Base-by-base conservation (phyloP, 2,329 filamentous ascomycete genomes). In the Chaetomiaceae sp. region DNA sequence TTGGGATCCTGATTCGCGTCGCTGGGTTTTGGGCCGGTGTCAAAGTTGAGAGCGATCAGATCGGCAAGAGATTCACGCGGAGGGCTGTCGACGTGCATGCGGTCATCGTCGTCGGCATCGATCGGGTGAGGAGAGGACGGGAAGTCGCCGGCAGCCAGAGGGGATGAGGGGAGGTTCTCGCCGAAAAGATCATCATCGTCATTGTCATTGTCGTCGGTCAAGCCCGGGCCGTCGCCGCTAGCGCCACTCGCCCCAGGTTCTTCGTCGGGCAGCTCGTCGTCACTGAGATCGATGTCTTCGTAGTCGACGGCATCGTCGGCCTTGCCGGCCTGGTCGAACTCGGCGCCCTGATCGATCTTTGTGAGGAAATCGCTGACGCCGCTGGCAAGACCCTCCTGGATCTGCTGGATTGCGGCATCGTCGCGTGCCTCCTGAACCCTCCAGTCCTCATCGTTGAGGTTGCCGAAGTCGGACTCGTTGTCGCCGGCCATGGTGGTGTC, bases 241-340 rank as follows among this genome's bases (percentile, higher is more conserved):
- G 67, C 64, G 47, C 66, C 69, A 5, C 66, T 69, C 11, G 69
- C 70, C 25, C 69, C 71, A 51, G 84, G 80, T 56, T 89, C 85
- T 59, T 94, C 89, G 6, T 94, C 89, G 11, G 90, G 87, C 7
- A 96, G 78, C 59, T 96, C 91, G 66, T 95, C 91, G 67, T 97
- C 92, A 58, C 97, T 91, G 63, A 81, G 96, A 66, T 99, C 92
- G 63, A 81, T 97, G 66, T 99, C 92, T 57, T 94, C 75, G 39
- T 79, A 99, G 66, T 99, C 94, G 58, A 94, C 74, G 37, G 94
- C 94, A 71, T 97, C 89, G 56, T 91, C 91, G 51, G 91, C 92
- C 71, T 99, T 99, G 68, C 90, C 87, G 6, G 77, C 76, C 59
- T 83, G 77, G 59, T 85, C 83, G 59, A 85, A 80, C 22, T 76